phyloP scores from a whole-genome alignment of 1,139 yeast genomes.

The Zhuliangozyma parablackwelliae region DNA sequence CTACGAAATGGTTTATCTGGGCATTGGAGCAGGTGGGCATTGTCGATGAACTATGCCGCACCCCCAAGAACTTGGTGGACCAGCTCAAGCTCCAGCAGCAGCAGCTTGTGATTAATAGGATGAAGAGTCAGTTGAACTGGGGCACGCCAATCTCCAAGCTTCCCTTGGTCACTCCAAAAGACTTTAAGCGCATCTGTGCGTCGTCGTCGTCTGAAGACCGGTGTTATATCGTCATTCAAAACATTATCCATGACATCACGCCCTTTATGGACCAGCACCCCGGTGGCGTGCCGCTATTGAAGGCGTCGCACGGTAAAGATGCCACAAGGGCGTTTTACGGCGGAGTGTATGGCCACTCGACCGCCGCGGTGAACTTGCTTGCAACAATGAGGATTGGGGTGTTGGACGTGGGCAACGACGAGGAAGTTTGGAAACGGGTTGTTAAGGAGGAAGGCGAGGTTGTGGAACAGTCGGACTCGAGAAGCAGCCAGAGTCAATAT shows the following conservation, averaged over 20 bases:
- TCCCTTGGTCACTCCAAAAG: slow-evolving; percentile 49
- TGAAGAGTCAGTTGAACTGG: slow-evolving; percentile 66
- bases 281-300: slow-evolving; percentile 59
- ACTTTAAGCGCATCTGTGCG: slow-evolving; percentile 40
- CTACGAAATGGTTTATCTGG: slow-evolving; percentile 59
- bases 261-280: slow-evolving; percentile 73
- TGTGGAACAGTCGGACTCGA: slow-evolving; percentile 19
- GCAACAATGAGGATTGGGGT: slow-evolving; percentile 77
- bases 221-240: slow-evolving; percentile 41
- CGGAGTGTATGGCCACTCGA: slow-evolving; percentile 70
- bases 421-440: slow-evolving; percentile 70
- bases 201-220: slow-evolving; percentile 36
- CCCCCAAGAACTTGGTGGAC: slow-evolving; percentile 46
- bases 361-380: slow-evolving; percentile 65
- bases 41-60: slow-evolving; percentile 33
- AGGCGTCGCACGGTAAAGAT: slow-evolving; percentile 65
- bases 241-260: slow-evolving; percentile 69
- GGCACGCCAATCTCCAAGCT: slow-evolving; percentile 70
- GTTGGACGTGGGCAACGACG: slow-evolving; percentile 75
- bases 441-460: slow-evolving; percentile 39
- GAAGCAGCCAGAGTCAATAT: slow-evolving; percentile 22
- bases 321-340: slow-evolving; percentile 72
- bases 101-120: slow-evolving; percentile 55
- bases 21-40: slow-evolving; percentile 36
- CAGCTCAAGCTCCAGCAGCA: slow-evolving; percentile 62